Evolutionary conservation across 345 rosid species (phyloP), one percentile per base, ranked within the genome.

Genomic region (Abelmoschus esculentus): DNA sequence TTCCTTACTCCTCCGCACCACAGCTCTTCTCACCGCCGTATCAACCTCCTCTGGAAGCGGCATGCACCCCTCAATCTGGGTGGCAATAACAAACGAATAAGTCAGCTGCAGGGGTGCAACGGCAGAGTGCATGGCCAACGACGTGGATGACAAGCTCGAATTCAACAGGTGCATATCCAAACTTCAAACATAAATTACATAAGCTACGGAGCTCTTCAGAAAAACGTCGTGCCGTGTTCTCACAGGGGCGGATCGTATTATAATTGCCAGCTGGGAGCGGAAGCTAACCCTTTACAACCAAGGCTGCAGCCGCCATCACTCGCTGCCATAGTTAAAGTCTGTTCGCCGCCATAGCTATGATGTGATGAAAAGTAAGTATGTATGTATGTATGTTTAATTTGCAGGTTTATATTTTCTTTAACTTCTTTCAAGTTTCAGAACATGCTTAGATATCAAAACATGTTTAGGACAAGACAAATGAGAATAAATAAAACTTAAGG

Each of bases 161-260:
- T 31, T 31, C 32, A 31, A 3, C 4, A 31, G 32, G 32, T 4
- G 32, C 32, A 3, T 31, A 31, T 3, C 4, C 32, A 31, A 31
- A 31, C 32, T 3, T 3, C 32, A 4, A 31, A 31, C 32, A 31
- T 31, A 31, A 31, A 31, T 3, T 31, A 31, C 32, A 31, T 91
- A 78, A 89, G 97, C 84, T 91, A 90, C 36, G 83, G 56, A 1
- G 90, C 96, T 3, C 72, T 93, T 80, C 87, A 79, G 80, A 59
- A 87, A 69, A 72, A 87, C 83, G 72, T 86, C 3, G 84, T 86
- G 61, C 98, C 97, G 0, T 92, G 98, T 79, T 90, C 96, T 6
- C 82, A 31, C 50, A 86, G 95, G 82, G 96, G 98, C 5, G 89
- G 87, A 0, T 87, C 96, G 32, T 93, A 93, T 80, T 90, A 93